Base-by-base conservation (phyloP, 1,284 basidiomycete genomes). In the Tilletia caries region DNA sequence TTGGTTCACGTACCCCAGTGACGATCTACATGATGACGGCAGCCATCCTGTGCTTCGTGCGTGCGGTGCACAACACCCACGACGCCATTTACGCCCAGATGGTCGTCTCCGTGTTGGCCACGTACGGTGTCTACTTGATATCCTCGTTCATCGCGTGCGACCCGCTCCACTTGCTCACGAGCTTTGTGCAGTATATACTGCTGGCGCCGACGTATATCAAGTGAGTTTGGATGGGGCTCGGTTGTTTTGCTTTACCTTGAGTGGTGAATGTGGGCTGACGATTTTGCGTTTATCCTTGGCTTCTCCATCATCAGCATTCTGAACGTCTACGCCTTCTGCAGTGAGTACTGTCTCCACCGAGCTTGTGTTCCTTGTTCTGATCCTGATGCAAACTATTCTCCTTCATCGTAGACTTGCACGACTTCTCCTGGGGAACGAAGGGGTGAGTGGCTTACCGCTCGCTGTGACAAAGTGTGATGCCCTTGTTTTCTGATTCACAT, bases 161-260 rank as follows among this genome's bases (percentile, higher is more conserved):
- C 79, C 93, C 92, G 2, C 91, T 92, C 89, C 93, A 95, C 79
- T 89, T 96, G 84, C 68, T 96, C 80, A 96, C 95, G 0, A 92
- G 91, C n/a, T 95, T 96, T 85, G 52, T 94, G 18, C 95, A 97
- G 83, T 98, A 97, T 81, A 85, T 95, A 27, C 86, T 98, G 67
- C 89, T 95, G 86, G 91, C 92, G 0, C 95, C 95, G 3, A 93
- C 92, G 0, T 97, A 95, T 79, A 89, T 95, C 84, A 93, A 78
- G 58, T 62, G 58, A 80, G 90, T 29, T 65, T 27, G 25, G n/a
- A 13, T 34, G 33, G 20, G 4, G 1, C 48, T 27, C 32, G n/a
- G 8, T 27, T 2, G 20, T 27, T 29, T 10, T 25, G 13, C 15
- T 33, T n/a, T n/a, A n/a, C n/a, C n/a, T n/a, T n/a, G n/a, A n/a